Conservation (phyloP, 257 asterid species). For the Solanum microdontum region DNA sequence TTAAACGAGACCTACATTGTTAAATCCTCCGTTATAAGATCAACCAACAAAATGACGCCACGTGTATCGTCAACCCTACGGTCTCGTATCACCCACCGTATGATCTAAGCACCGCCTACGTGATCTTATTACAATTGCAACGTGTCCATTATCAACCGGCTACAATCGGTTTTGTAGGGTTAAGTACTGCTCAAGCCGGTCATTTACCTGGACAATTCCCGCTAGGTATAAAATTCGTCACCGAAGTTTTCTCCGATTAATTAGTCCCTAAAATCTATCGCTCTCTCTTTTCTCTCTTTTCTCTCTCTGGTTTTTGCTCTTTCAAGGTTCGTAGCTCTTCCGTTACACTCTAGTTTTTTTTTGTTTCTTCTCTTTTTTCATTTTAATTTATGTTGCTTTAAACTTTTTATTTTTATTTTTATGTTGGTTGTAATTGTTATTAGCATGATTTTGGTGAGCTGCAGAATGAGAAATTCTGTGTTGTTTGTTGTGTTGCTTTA, state of each 20-base stretch:
- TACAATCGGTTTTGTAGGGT: conserved; percentile 22
- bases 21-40: neutral
- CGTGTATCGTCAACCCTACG: conserved; percentile 19
- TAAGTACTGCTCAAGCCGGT: conserved; percentile 38
- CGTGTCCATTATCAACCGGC: conserved; percentile 25
- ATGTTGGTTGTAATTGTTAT: neutral
- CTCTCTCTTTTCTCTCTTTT: neutral
- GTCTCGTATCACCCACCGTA: conserved; percentile 42
- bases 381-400: neutral
- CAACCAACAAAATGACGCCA: conserved; percentile 26
- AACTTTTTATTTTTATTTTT: neutral
- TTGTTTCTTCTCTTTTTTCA: neutral
- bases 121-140: conserved; percentile 11
- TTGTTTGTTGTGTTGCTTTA: conserved; percentile 5
- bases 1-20: conserved; percentile 5
- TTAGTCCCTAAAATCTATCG: conserved; percentile 3
- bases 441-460: neutral
- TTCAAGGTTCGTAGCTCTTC: conserved; percentile 35
- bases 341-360: neutral
- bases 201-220: conserved; percentile 31
- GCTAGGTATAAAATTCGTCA: conserved; percentile 37
- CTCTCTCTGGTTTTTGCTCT: conserved; percentile 3
- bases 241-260: neutral
- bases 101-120: conserved; percentile 31
- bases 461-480: neutral